Conservation (phyloP, 768 basidiomycete species). For the Leccinum longicurvipes region DNA sequence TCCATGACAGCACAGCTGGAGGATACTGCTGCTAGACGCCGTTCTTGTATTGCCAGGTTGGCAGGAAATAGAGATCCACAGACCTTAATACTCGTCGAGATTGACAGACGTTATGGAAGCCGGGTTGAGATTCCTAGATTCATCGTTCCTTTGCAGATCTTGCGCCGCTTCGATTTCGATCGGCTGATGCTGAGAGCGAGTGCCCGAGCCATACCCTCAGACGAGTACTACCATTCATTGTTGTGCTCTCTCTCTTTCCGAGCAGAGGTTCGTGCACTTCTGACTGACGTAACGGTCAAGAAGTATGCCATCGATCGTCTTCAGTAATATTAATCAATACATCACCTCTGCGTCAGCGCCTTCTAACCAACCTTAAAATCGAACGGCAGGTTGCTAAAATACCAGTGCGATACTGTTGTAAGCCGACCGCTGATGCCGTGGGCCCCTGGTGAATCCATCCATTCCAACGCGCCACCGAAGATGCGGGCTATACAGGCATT, state of each 20-base stretch:
- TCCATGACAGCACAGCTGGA: conserved; percentile 12
- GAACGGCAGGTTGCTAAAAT: conserved; percentile 10
- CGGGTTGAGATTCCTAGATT: conserved; percentile 16
- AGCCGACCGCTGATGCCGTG: conserved; percentile 10
- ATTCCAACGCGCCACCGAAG: conserved; percentile 14
- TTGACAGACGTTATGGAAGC: conserved; percentile 22
- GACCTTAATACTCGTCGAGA: conserved; percentile 17
- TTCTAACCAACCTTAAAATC: conserved; percentile 20
- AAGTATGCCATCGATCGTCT: conserved; percentile 10
- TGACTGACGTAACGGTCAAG: conserved; percentile 6
- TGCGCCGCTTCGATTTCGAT: conserved; percentile 17
- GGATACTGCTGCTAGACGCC: conserved; percentile 14
- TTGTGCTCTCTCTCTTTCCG: background rate
- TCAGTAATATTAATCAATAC: conserved; percentile 16
- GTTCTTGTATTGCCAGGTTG: conserved; percentile 6
- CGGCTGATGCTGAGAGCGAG: conserved; percentile 4
- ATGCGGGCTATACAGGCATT: conserved; percentile 16
- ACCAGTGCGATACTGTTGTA: conserved; percentile 2
- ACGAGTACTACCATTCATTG: background rate
- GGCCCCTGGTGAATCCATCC: conserved; percentile 14
- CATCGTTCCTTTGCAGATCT: conserved; percentile 22
- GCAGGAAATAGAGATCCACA: conserved; percentile 19
- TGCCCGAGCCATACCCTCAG: background rate
- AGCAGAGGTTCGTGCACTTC: background rate
- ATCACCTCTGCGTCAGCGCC: conserved; percentile 13